Evolutionary conservation across 2,329 filamentous ascomycete genomes (phyloP), one percentile per base, ranked within the genome.

Genomic region (Paracoccidioides brasiliensis): DNA sequence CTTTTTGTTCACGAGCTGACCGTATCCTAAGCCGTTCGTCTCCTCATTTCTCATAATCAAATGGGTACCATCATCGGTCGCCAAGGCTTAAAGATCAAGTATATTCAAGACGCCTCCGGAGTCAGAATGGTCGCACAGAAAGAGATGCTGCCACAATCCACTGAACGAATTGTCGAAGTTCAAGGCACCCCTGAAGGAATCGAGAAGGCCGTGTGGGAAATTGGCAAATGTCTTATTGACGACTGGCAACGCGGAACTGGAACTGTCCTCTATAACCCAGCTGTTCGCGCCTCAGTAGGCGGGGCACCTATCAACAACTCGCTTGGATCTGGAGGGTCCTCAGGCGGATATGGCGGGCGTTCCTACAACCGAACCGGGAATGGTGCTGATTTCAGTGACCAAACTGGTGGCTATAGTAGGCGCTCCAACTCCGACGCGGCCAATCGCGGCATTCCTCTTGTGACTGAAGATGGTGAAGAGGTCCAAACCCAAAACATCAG

Each of bases 61-160:
- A 98, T 98, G 93, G 93, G 93, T 60, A 98, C 93, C 66, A 96
- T 98, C 75, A 98, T 98, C 69, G 93, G 93, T 66, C 84, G 90
- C 62, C 88, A 94, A 71, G 93, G 93, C 57, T 80, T 96, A 63
- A 98, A 97, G 79, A 98, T 98, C 79, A 98, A 98, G 80, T 88
- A 96, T 71, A 98, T 98, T 64, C 93, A 98, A 72, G 93, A 98
- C 71, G 85, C 84, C 35, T 97, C 93, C 4, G 90, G 90, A 61
- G 93, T 97, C 57, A 90, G 93, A 69, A 98, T 98, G 93, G 90
- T 98, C 51, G 93, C 93, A 43, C 93, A 98, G 74, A 98, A 98
- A 76, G 93, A 98, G 68, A 98, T 98, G 93, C 84, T 98, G 6
- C 93, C 93, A 40, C 93, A 98, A 72, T 98, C 93, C 5, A 98